Conservation (phyloP, 768 basidiomycete genomes). For the Suillus tomentosus region DNA sequence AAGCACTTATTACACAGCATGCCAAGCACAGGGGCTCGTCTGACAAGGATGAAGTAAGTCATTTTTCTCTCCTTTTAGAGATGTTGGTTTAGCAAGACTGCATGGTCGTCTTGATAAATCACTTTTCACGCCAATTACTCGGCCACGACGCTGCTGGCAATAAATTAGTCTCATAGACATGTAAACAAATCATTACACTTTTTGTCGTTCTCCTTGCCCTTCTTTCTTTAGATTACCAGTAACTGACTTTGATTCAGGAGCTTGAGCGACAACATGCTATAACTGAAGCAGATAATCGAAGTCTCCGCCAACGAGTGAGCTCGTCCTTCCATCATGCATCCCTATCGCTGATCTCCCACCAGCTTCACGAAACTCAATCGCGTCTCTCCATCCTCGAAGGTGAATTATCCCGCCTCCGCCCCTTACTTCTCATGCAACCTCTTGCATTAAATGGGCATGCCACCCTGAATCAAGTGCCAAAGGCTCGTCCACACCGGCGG, state of each 20-base stretch:
- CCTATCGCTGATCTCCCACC: constrained; percentile 14
- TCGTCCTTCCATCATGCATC: neutral
- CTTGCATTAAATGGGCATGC: constrained; percentile 26
- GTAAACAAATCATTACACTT: neutral
- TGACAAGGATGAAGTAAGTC: constrained; percentile 48
- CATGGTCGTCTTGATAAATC: neutral
- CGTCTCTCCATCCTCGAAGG: constrained; percentile 59
- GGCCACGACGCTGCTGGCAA: neutral
- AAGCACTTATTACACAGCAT: constrained; percentile 58
- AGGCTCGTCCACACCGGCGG: constrained; percentile 28
- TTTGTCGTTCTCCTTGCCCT: neutral
- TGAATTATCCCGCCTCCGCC: constrained; percentile 66
- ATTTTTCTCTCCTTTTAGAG: constrained; percentile 5
- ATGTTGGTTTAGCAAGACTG: constrained; percentile 7
- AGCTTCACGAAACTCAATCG: constrained; percentile 62
- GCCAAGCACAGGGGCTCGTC: constrained; percentile 40
- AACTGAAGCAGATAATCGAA: constrained; percentile 62
- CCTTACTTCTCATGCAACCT: constrained; percentile 69
- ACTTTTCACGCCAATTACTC: neutral
- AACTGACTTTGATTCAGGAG: constrained; percentile 45
- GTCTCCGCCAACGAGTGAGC: constrained; percentile 61
- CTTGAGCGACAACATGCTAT: constrained; percentile 49
- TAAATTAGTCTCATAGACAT: neutral
- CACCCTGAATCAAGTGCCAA: constrained; percentile 22
- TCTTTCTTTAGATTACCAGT: neutral